Evolutionary conservation across 208 protist species (phyloP).

Genomic region (Acanthamoeba lenticulata): DNA sequence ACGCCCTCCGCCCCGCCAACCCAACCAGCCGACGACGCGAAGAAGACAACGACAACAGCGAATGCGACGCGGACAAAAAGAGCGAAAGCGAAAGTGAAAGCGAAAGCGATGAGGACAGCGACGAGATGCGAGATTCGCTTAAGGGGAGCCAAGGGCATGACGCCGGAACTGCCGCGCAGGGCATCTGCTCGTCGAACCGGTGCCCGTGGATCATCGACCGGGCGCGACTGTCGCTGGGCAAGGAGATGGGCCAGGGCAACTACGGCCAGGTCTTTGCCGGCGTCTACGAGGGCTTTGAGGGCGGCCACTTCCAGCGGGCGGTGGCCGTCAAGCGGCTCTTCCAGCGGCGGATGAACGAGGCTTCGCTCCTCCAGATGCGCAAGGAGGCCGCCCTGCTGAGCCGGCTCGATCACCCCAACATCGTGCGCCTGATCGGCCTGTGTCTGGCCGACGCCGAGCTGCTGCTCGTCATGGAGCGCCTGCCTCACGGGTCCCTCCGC

Average conservation of each 20-base stretch:
- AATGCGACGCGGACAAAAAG: no score
- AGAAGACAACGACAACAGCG: no score
- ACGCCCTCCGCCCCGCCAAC: no score
- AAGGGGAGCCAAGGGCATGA: neutral
- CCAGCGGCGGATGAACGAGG: neutral
- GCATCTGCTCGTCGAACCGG: neutral
- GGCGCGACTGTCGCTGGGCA: neutral
- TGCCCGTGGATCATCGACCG: conserved; percentile 1
- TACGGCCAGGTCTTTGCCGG: neutral
- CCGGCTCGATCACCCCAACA: neutral
- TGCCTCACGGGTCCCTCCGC: neutral
- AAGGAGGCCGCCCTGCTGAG: neutral
- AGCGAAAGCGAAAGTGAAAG: no score
- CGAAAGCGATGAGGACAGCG: neutral
- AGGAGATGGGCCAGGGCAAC: neutral
- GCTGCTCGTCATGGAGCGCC: conserved; percentile 1
- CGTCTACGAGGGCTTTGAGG: neutral
- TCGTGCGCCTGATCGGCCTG: neutral
- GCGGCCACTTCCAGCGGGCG: neutral
- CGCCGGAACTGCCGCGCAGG: neutral
- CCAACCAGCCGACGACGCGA: neutral
- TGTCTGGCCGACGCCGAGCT: neutral
- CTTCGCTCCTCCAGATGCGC: neutral
- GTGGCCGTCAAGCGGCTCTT: conserved; percentile 6
- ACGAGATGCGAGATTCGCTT: neutral